Percentiles rank a stretch among this genome's conserved stretches.
Conservation (phyloP, 768 basidiomycete genomes). For the Mycena polygramma region DNA sequence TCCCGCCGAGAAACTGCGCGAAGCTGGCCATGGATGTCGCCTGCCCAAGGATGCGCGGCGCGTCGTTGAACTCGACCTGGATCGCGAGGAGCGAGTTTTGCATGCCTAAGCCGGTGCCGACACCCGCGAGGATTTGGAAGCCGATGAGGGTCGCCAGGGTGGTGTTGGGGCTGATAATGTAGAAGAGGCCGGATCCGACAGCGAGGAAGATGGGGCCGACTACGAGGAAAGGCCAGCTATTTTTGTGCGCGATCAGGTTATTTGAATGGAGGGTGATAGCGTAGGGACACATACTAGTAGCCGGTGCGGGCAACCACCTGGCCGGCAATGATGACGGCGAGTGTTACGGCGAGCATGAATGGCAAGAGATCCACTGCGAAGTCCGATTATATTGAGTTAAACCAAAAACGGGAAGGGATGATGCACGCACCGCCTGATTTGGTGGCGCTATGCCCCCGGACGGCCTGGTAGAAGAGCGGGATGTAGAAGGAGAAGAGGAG, state of each 20-base stretch:
- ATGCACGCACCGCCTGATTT: slow-evolving; percentile 32
- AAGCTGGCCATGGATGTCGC: slow-evolving; percentile 37
- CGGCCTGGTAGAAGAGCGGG: slow-evolving; percentile 38
- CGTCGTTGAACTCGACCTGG: slow-evolving; percentile 34
- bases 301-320: slow-evolving; percentile 17
- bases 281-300: slow-evolving; percentile 14
- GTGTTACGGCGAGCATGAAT: neutral
- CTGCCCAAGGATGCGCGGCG: slow-evolving; percentile 25
- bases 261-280: no score
- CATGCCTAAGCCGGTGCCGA: slow-evolving; percentile 38
- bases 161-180: slow-evolving; percentile 19
- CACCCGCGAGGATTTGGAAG: slow-evolving; percentile 39
- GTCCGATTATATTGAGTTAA: no score
- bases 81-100: slow-evolving; percentile 40
- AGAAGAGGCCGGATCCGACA: slow-evolving; percentile 32
- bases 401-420: no score
- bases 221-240: slow-evolving; percentile 28
- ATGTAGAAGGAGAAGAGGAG: slow-evolving; percentile 37
- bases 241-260: no score
- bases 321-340: slow-evolving; percentile 23
- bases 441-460: slow-evolving; percentile 20
- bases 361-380: no score
- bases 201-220: slow-evolving; percentile 26
- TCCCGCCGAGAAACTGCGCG: slow-evolving; percentile 36
- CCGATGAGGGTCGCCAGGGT: slow-evolving; percentile 20